Evolutionary conservation across 345 rosid genomes (phyloP), one percentile per base, ranked within the genome.

Genomic region (Aquilaria malaccensis): DNA sequence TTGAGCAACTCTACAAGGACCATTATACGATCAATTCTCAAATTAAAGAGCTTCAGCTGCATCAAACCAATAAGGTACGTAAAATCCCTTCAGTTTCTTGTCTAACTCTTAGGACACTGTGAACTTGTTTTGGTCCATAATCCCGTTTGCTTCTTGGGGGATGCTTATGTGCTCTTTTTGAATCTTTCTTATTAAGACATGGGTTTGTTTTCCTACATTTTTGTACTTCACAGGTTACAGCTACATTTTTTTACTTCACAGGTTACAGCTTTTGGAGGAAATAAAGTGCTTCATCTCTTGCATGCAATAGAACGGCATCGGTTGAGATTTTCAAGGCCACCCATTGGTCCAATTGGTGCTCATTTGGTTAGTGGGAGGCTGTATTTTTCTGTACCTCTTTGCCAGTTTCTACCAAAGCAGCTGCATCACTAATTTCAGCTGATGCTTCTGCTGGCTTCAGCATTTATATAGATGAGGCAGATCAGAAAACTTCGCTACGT

Each of bases 201-300:
- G 43, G 43, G 43, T 9, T 37, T 4, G 22, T 22, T 37, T 37
- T 4, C 7, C 43, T 37, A 37, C 43, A 37, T 37, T 37, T 72
- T 73, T 63, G 55, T 69, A 32, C 22, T 67, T 59, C 10, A 60
- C 70, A 90, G 99, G 97, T 87, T 62, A 94, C 97, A 29, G 97
- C 97, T 59, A 22, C 22, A 22, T 22, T 22, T 22, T 22, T 72
- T 73, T 69, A 32, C 15, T 67, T 59, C 10, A 60, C 70, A 90
- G 99, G 97, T 87, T 62, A 94, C 97, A 29, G 97, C 97, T 59
- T 94, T 93, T 80, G 99, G 99, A 51, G 97, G 99, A 72, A 86
- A 84, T 2, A 82, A 63, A 74, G 99, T 94, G 68, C 80, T 86
- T 53, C 29, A 75, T 62, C 97, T 94, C 62, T 80, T 94, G 56